Percentiles rank a stretch among this genome's conserved stretches.
Conservation (phyloP, 768 basidiomycete genomes). For the Mycena galericulata region DNA sequence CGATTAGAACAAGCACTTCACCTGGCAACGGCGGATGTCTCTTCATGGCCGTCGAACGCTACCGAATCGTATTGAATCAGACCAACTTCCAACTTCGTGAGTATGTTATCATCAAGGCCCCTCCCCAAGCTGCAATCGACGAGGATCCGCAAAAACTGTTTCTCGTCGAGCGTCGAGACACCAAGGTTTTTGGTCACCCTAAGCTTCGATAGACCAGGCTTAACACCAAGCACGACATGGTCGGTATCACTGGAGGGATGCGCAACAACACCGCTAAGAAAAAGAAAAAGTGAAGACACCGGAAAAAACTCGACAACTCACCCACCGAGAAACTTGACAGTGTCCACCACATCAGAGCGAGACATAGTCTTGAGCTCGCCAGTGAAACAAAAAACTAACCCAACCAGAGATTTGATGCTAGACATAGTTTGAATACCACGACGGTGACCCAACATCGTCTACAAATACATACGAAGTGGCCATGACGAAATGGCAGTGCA, state of each 20-base stretch:
- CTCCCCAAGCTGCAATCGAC: slow-evolving; percentile 78
- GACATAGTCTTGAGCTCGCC: slow-evolving; percentile 91
- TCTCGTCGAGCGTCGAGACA: slow-evolving; percentile 83
- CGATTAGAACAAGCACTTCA: neutral
- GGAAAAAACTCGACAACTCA: slow-evolving; percentile 54
- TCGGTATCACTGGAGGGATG: slow-evolving; percentile 92
- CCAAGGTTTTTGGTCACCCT: slow-evolving; percentile 85
- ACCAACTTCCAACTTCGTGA: slow-evolving; percentile 83
- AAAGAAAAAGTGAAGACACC: neutral
- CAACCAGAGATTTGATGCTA: no score
- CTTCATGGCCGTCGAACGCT: slow-evolving; percentile 78
- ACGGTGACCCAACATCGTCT: no score
- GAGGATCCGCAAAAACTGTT: slow-evolving; percentile 85
- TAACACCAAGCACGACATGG: slow-evolving; percentile 88
- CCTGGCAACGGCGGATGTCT: slow-evolving; percentile 42
- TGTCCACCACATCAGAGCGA: slow-evolving; percentile 86
- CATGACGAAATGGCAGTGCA: no score
- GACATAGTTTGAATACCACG: no score
- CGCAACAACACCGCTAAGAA: slow-evolving; percentile 79
- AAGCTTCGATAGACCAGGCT: slow-evolving; percentile 92
- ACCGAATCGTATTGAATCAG: slow-evolving; percentile 86
- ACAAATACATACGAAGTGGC: no score
- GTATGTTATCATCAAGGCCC: slow-evolving; percentile 81
- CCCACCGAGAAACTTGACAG: slow-evolving; percentile 96
- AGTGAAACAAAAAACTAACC: no score